Percentiles rank a stretch among this genome's conserved stretches.
These are phyloP conservation scores for Oryza australiensis DNA, from an alignment of 176 grass and related monocot species.

Conservation along the genomic window DNA sequence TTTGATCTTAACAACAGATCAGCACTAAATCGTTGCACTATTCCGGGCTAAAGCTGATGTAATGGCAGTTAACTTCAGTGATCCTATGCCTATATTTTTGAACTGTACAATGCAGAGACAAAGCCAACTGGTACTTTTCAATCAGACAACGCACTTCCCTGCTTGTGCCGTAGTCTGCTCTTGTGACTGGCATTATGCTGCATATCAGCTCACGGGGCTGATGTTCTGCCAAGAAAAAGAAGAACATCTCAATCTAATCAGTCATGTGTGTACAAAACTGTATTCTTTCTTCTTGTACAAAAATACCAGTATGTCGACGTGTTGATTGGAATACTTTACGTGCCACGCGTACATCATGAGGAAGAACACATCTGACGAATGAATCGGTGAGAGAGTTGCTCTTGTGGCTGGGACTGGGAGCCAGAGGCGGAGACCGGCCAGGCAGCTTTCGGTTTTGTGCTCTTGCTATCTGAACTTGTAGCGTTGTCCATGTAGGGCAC, in stretches of 20 bases:
- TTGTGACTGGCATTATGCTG: slow-evolving; percentile 2
- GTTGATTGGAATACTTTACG: slow-evolving; percentile 8
- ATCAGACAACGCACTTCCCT: not conserved
- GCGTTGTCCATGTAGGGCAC: not conserved
- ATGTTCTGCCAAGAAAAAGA: not conserved
- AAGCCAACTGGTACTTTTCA: slow-evolving; percentile 29
- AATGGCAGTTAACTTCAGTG: slow-evolving; percentile 2
- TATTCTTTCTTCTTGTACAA: slow-evolving; percentile 20
- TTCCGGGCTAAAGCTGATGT: slow-evolving; percentile 3
- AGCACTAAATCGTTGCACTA: slow-evolving; percentile 20
- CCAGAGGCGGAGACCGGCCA: not conserved
- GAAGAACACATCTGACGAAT: not conserved
- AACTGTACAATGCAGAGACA: not conserved
- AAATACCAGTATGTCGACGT: not conserved
- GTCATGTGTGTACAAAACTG: slow-evolving; percentile 32
- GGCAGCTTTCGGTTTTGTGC: slow-evolving; percentile 46
- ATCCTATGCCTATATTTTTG: not conserved
- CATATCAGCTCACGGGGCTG: slow-evolving; percentile 28
- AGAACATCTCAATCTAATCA: slow-evolving; percentile 21
- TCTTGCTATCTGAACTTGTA: slow-evolving; percentile 7
- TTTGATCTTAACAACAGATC: not conserved
- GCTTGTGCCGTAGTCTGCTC: not conserved
- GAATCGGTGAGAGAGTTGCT: not conserved
- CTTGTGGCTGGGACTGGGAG: not conserved
- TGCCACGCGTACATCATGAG: not conserved